Percentiles rank a stretch among this genome's conserved stretches.
Conservation (phyloP, 257 asterid species). For the Echites panduratus region DNA sequence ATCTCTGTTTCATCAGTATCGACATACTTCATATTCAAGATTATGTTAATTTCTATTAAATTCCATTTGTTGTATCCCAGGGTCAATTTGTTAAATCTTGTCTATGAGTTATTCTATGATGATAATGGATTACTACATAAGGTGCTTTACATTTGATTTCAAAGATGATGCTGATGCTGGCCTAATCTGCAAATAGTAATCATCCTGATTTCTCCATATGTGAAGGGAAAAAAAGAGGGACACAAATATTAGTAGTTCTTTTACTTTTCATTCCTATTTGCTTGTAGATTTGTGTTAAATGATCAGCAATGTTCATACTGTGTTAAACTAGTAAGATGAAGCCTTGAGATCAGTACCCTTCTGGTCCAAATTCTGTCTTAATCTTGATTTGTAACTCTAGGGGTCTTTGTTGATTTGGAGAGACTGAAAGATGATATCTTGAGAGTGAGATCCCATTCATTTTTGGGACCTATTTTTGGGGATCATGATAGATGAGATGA, state of each 20-base stretch:
- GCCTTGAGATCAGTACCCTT: not conserved
- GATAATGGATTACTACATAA: slow-evolving; percentile 5
- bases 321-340: not conserved
- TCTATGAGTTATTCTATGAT: slow-evolving; percentile 5
- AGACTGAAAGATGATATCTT: not conserved
- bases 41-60: slow-evolving; percentile 23
- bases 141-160: slow-evolving; percentile 11
- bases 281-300: not conserved
- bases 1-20: slow-evolving; percentile 23
- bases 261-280: not conserved
- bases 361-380: not conserved
- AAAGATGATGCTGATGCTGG: slow-evolving; percentile 8
- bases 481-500: slow-evolving; percentile 17
- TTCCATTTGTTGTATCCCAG: slow-evolving; percentile 16
- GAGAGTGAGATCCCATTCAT: not conserved
- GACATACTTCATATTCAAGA: slow-evolving; percentile 10
- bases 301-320: not conserved
- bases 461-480: slow-evolving; percentile 1
- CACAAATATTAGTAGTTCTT: not conserved
- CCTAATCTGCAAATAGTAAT: not conserved
- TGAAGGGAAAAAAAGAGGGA: not conserved
- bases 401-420: not conserved
- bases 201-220: not conserved
- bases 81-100: slow-evolving; percentile 10
- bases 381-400: not conserved